Percentiles rank a stretch among this genome's conserved stretches.
Conservation (phyloP, 305 asterid genomes). For the Fraxinus sp. region DNA sequence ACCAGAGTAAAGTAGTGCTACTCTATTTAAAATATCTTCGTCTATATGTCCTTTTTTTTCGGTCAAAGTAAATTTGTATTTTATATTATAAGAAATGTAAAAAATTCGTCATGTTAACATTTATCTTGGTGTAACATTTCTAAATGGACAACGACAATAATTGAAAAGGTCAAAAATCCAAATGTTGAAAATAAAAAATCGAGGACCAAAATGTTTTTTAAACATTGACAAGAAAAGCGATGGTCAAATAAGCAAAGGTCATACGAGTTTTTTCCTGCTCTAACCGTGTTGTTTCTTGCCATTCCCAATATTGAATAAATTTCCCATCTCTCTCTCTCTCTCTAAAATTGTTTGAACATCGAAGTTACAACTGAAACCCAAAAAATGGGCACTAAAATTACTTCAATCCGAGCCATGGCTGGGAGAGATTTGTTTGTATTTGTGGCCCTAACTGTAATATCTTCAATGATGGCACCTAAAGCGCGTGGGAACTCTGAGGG, state of each 20-base stretch:
- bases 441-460: conserved; percentile 30
- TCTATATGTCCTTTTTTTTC: no score
- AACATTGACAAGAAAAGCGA: neutral
- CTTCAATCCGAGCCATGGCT: conserved; percentile 31
- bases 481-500: conserved; percentile 77
- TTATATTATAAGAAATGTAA: no score
- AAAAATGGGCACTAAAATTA: conserved; percentile 12
- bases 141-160: neutral
- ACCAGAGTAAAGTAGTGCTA: no score
- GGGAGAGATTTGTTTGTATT: conserved; percentile 30
- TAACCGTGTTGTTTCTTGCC: conserved; percentile 21
- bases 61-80: neutral
- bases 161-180: neutral
- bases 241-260: neutral
- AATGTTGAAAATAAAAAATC: neutral
- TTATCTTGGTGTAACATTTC: neutral
- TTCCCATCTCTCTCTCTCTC: neutral
- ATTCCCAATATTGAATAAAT: conserved; percentile 32
- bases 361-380: neutral
- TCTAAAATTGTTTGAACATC: neutral
- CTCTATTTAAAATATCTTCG: no score
- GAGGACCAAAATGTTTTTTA: neutral
- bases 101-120: neutral
- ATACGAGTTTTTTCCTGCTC: neutral
- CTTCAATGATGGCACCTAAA: conserved; percentile 33